phyloP scores from a whole-genome alignment of 1,284 basidiomycete species.

The Ustilago vetiveriae region DNA sequence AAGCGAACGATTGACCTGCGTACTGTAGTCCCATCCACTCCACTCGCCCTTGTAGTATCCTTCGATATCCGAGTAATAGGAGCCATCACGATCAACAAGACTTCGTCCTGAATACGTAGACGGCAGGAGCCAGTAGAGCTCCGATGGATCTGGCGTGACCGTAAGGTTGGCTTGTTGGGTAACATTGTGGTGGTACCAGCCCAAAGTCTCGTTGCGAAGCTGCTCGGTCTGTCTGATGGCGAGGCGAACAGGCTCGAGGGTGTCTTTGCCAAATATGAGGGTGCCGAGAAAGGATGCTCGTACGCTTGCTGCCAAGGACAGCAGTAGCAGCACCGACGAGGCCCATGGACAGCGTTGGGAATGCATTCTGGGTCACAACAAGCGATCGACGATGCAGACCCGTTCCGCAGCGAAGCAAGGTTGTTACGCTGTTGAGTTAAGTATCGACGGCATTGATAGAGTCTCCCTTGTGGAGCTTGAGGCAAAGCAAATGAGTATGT shows the following conservation, averaged over 20 bases:
- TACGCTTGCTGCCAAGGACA: not conserved
- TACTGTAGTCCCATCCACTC: conserved; percentile 39
- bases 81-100: conserved; percentile 16
- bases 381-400: too few species aligned
- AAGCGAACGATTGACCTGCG: conserved; percentile 16
- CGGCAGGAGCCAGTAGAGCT: conserved; percentile 19
- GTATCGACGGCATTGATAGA: too few species aligned
- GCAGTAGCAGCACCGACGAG: not conserved
- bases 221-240: conserved; percentile 28
- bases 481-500: too few species aligned
- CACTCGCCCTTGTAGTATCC: conserved; percentile 48
- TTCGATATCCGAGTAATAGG: conserved; percentile 33
- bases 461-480: too few species aligned
- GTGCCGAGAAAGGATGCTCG: conserved; percentile 18
- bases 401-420: too few species aligned
- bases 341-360: not conserved
- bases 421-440: too few species aligned
- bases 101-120: conserved; percentile 10
- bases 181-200: conserved; percentile 34
- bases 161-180: conserved; percentile 39
- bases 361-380: too few species aligned
- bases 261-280: conserved; percentile 30
- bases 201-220: conserved; percentile 20
- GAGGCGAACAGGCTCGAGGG: conserved; percentile 26
- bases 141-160: conserved; percentile 25